Evolutionary conservation across 192 early-diverging fungal genomes (phyloP).

Genomic region (Diversispora eburnea): DNA sequence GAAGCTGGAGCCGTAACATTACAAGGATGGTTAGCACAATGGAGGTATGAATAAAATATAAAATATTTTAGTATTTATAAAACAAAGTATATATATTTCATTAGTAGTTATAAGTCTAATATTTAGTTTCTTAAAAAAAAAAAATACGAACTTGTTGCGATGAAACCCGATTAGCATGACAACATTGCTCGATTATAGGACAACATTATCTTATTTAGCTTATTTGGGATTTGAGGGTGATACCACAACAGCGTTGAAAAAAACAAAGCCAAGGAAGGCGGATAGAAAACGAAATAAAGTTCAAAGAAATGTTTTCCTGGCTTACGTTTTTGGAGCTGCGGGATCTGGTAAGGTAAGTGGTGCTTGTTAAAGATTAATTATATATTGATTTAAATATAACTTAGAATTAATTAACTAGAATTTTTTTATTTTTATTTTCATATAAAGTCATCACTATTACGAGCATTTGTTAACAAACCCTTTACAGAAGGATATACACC

Average conservation of each 20-base stretch:
- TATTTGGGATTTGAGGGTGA: conserved; percentile 96
- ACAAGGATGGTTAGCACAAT: conserved; percentile 97
- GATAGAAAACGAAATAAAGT: conserved; percentile 79
- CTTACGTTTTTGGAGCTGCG: conserved; percentile 92
- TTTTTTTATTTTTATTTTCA: not conserved
- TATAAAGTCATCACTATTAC: conserved; percentile 74
- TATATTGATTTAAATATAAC: not conserved
- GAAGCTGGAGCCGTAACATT: conserved; percentile 87
- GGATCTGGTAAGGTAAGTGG: conserved; percentile 81
- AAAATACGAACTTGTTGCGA: not conserved
- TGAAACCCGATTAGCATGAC: conserved; percentile 74
- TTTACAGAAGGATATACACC: conserved; percentile 73
- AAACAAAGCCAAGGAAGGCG: conserved; percentile 63
- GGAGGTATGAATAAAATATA: conserved; percentile 62
- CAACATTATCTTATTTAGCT: conserved; percentile 90
- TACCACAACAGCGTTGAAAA: conserved; percentile 80
- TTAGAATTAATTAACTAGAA: not conserved
- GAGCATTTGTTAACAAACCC: conserved; percentile 81
- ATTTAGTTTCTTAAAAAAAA: not conserved
- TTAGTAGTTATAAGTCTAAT: not conserved
- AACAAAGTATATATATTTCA: not conserved
- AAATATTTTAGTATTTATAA: too few species aligned
- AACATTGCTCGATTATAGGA: conserved; percentile 84
- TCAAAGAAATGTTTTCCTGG: conserved; percentile 86
- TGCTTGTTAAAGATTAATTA: not conserved